A percentile compares a stretch with the other conserved stretches of the same genome.
These are phyloP conservation scores for Pythium rhizo-oryzae DNA, from an alignment of 352 stramenopile species.

Conservation along the genomic window DNA sequence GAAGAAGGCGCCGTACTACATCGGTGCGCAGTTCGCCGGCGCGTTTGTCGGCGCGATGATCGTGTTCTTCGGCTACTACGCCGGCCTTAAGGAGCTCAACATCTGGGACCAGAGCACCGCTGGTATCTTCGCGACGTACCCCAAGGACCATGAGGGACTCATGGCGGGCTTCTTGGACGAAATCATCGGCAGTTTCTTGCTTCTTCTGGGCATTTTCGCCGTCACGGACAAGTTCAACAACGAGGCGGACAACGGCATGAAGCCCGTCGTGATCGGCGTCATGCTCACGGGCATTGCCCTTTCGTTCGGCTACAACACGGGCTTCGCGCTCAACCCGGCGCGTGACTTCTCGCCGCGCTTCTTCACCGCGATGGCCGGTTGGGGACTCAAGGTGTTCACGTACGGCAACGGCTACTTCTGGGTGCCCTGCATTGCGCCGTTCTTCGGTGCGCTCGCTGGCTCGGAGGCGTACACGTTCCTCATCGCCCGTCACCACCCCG, in stretches of 20 bases:
- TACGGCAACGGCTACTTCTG: conserved; percentile 76
- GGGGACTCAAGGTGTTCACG: conserved; percentile 71
- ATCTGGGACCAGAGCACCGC: conserved; percentile 63
- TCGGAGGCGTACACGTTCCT: conserved; percentile 69
- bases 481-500: conserved; percentile 62
- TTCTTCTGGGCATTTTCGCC: conserved; percentile 68
- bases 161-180: conserved; percentile 66
- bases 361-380: conserved; percentile 65
- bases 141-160: conserved; percentile 64
- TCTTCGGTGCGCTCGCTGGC: conserved; percentile 65
- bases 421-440: conserved; percentile 70
- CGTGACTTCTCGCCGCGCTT: conserved; percentile 70
- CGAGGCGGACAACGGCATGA: conserved; percentile 62
- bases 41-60: conserved; percentile 67
- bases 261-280: conserved; percentile 71
- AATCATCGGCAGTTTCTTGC: conserved; percentile 57
- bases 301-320: conserved; percentile 82
- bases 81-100: conserved; percentile 54
- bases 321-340: conserved; percentile 72
- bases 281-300: conserved; percentile 78
- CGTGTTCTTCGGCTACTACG: conserved; percentile 72
- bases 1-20: conserved; percentile 70
- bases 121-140: conserved; percentile 77
- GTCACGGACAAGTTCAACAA: conserved; percentile 79
- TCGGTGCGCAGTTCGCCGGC: conserved; percentile 56